Evolutionary conservation across 2,329 filamentous ascomycete genomes (phyloP), one percentile per base, ranked within the genome.

Genomic region (Bipolaris oryzae): DNA sequence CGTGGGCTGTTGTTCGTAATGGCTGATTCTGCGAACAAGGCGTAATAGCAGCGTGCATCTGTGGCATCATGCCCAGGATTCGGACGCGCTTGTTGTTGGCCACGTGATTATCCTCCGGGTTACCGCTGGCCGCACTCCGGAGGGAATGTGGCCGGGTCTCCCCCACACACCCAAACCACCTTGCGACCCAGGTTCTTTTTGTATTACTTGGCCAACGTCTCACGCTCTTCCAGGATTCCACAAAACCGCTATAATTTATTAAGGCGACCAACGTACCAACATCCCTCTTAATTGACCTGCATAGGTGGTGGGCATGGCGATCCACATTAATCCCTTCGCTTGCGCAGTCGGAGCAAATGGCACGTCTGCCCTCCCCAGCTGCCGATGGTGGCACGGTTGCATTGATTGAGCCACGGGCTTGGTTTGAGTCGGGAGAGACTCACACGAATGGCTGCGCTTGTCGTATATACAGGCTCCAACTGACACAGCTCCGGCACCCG

Each of bases 331-430:
- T 31, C 46, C 10, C 31, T 34, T 59, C 49, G 57, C 57, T 50
- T 59, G 20, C 43, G 33, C 33, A 21, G 33, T 50, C 44, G 44
- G 47, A 52, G 38, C 46, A 21, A 60, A 60, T 48, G 35, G 34
- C 28, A 35, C 42, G 44, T 33, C 21, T 52, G 42, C 41, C 38
- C 23, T 20, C 44, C 16, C 28, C 43, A 48, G 37, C 31, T 11
- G 16, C 33, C 35, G 20, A 38, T 28, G 28, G 21, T 11, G 18
- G 43, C 48, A 56, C 33, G 33, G 53, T 10, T 39, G 5, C 44
- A 3, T 11, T 35, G 21, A n/a, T 45, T 18, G 44, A 46, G 48
- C 53, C 39, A 52, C 48, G 48, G 53, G 53, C 48, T 52, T 56
- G 49, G 53, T 41, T 23, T 34, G n/a, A 20, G 33, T 46, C 20